These are phyloP conservation scores for Pyrus bretschneideri DNA, from an alignment of 306 rosid species.

Conservation along the genomic window DNA sequence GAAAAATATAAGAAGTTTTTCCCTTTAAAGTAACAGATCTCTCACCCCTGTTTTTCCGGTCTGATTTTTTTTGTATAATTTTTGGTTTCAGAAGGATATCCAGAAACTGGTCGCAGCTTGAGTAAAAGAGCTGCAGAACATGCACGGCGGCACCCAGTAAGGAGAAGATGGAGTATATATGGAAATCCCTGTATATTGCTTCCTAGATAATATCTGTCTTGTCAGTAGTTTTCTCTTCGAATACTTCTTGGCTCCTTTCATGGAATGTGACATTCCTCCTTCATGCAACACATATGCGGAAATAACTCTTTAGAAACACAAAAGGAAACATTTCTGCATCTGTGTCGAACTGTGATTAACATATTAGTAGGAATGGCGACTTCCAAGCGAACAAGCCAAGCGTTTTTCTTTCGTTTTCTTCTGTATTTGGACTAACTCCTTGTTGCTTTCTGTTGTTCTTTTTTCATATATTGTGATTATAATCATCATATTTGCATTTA, in stretches of 20 bases:
- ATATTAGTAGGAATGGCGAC: background rate
- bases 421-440: background rate
- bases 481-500: background rate
- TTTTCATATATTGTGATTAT: background rate
- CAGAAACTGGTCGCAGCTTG: conserved; percentile 77
- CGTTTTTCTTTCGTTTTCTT: background rate
- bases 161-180: conserved; percentile 1
- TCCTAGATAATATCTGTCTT: background rate
- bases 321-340: background rate
- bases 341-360: background rate
- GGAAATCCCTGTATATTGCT: conserved; percentile 9
- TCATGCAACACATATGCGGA: background rate
- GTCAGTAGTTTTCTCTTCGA: background rate
- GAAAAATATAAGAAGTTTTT: background rate
- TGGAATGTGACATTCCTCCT: background rate
- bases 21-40: background rate
- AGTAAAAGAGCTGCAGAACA: conserved; percentile 13
- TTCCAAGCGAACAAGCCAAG: background rate
- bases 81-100: conserved; percentile 68
- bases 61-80: conserved; percentile 5
- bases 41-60: background rate
- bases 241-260: background rate
- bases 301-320: background rate
- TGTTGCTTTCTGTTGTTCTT: background rate
- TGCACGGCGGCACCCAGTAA: background rate